Base-by-base conservation (phyloP, 495 filamentous ascomycete species). In the Filosporella fistucella region DNA sequence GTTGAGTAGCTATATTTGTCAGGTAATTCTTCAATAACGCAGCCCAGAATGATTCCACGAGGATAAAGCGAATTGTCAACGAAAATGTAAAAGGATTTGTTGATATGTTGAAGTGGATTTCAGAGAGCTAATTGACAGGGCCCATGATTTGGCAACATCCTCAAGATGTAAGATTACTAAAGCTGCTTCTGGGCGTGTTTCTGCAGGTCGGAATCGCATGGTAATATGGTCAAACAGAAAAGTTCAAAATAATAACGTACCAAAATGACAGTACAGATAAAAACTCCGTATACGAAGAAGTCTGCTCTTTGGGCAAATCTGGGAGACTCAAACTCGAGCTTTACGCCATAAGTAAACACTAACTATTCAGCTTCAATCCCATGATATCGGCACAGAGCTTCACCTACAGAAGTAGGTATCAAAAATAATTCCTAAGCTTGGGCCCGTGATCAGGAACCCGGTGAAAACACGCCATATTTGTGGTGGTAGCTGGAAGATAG, bases 281-380 rank as follows among this genome's bases (percentile, higher is more conserved):
- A 42, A 28, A 2, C n/a, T 8, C 26, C 16, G 30, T 42, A 42
- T n/a, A 25, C 16, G n/a, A 42, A 23, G 24, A 42, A 42, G 20
- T 42, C 40, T n/a, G 40, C 40, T 14, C 40, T 7, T 25, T 42
- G 40, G 3, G 24, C n/a, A 26, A 42, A 42, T 18, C 40, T 42
- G 3, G 40, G 40, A 13, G 40, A 42, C 3, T 22, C 24, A 29
- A 28, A 16, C 40, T 42, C 40, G 17, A 29, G 23, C 11, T 29
- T 42, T 13, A 9, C 40, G 3, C 23, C 24, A 42, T 14, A 42
- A 1, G 16, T 26, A 29, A 16, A 42, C 16, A 42, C 40, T 42
- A 29, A 18, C 16, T 26, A 2, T 16, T 17, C 4, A 5, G 13
- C 4, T 4, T 35, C 4, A 4, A 6, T 35, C 4, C 32, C n/a